Evolutionary conservation across 2,329 filamentous ascomycete species (phyloP), one percentile per base, ranked within the genome.

Genomic region (Blastomyces parvus): DNA sequence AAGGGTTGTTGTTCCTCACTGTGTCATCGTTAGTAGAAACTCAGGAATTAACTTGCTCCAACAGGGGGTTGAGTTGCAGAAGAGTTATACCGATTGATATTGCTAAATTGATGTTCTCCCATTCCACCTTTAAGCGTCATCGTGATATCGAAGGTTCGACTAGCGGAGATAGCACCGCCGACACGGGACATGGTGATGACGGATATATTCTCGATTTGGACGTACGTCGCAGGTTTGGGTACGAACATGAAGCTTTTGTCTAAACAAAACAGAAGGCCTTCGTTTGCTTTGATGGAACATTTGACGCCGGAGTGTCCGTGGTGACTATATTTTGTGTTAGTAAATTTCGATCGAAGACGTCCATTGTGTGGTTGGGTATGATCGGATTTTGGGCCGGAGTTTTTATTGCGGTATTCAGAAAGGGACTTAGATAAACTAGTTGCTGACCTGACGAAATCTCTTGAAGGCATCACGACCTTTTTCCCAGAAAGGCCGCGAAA

Each of bases 221-320:
- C 93, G 78, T 97, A 99, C 1, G 93, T 97, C 19, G 94, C 92
- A 1, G 94, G 94, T 80, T 99, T 99, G 40, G 94, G 94, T 19
- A 99, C 94, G 75, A 99, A 99, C 85, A 99, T 95, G 77, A 99
- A 96, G 8, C 92, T 93, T 79, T 97, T 97, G 78, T 99, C 94
- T 69, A 99, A 80, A 75, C 92, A 97, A 84, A 96, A 99, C 60
- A 99, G 81, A 73, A 96, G 92, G 65, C 95, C 94, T 79, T 99
- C 94, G 76, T 95, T 97, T 62, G 95, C 95, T 79, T 99, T 99
- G 85, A 99, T 97, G n/a, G 92, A 96, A 78, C 94, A 99, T 80
- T 99, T 99, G 78, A 99, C 95, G 64, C 94, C 94, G 69, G 88
- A 90, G 76, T 97, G 92, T 71, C 89, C 86, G 74, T 96, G 91